These are phyloP conservation scores for Aphanoascus verrucosus DNA, from an alignment of 2,329 filamentous ascomycete genomes.

Conservation along the genomic window DNA sequence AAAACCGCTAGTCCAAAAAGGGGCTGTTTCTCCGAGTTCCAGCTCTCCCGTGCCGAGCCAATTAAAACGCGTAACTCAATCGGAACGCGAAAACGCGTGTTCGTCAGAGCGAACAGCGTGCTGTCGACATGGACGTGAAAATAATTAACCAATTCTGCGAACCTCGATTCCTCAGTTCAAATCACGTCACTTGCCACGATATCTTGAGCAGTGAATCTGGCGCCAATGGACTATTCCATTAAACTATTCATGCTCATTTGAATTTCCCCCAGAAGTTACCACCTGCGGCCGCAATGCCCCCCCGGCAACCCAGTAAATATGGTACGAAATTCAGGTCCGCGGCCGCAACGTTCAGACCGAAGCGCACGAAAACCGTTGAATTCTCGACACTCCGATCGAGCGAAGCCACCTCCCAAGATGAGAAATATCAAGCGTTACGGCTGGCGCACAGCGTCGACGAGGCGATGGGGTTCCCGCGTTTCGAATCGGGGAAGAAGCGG, in stretches of 20 bases:
- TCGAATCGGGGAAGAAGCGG: slow-evolving; percentile 75
- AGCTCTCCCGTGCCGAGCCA: background rate
- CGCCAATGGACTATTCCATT: background rate
- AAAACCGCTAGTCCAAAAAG: background rate
- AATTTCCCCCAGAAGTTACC: background rate
- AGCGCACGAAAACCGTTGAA: slow-evolving; percentile 65
- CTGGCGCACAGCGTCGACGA: slow-evolving; percentile 88
- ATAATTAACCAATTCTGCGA: background rate
- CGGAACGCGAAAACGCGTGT: slow-evolving; percentile 10
- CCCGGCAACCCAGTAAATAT: slow-evolving; percentile 51
- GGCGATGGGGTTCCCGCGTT: slow-evolving; percentile 83
- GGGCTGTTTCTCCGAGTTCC: slow-evolving; percentile 5
- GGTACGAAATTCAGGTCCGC: slow-evolving; percentile 45
- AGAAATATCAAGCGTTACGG: slow-evolving; percentile 76
- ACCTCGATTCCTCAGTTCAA: background rate
- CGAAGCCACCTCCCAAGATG: slow-evolving; percentile 83
- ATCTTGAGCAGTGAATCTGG: background rate
- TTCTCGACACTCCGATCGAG: slow-evolving; percentile 60
- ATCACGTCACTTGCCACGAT: too few species aligned
- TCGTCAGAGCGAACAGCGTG: too few species aligned
- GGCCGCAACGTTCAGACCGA: slow-evolving; percentile 37
- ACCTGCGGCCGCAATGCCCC: slow-evolving; percentile 31
- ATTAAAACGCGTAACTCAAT: slow-evolving; percentile 8
- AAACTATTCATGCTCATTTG: background rate
- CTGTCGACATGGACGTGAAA: background rate